Percentiles rank a stretch among this genome's conserved stretches.
Evolutionary conservation across 2,329 filamentous ascomycete genomes (phyloP).

Genomic region (Cordyceps cicadae): DNA sequence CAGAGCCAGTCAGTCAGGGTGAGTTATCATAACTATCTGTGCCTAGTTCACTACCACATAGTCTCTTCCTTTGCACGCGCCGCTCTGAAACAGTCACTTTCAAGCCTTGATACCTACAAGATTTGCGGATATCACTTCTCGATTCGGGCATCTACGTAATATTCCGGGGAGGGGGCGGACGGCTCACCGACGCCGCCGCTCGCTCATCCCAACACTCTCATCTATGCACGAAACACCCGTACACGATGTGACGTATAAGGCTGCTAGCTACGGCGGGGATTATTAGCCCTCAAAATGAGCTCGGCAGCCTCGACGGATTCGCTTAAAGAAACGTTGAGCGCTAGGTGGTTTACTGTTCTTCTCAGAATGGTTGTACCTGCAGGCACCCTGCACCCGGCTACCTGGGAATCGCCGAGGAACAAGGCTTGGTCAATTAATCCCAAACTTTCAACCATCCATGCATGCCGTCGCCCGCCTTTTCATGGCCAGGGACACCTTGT

Average conservation of each 20-base stretch:
- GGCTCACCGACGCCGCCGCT: not conserved
- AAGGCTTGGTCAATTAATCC: not conserved
- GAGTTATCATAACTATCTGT: not conserved
- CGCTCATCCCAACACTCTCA: not conserved
- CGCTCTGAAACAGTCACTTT: not conserved
- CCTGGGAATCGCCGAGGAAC: not conserved
- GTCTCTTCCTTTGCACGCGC: not conserved
- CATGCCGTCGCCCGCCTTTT: not conserved
- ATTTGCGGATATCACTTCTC: conserved; percentile 4
- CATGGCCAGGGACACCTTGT: too few relatives aligned
- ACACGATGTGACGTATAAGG: conserved; percentile 8
- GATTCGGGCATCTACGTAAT: not conserved
- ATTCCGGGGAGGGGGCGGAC: too few relatives aligned
- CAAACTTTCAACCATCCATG: not conserved
- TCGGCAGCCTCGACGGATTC: not conserved
- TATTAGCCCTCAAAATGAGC: not conserved
- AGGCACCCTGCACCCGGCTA: not conserved
- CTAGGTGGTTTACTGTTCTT: not conserved
- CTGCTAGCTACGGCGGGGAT: conserved; percentile 7
- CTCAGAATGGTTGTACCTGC: not conserved
- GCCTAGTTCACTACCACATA: too few relatives aligned
- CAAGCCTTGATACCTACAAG: not conserved
- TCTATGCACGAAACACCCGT: not conserved
- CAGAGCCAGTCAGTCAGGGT: not conserved
- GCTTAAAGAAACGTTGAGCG: not conserved